Conservation (phyloP, 176 grass and related monocot genomes). For the Avena sativa region DNA sequence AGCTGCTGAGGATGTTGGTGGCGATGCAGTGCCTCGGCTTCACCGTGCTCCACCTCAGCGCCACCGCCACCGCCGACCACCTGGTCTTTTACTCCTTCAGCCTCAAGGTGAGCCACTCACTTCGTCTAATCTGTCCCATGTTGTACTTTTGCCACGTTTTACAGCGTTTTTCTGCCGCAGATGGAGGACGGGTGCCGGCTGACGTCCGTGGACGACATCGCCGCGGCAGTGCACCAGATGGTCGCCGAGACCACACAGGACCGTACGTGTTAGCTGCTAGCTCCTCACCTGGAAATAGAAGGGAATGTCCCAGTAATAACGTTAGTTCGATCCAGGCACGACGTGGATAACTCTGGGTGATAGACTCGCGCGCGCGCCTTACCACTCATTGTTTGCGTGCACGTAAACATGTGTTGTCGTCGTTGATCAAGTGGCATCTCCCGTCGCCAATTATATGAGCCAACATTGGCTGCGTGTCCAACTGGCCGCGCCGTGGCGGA, state of each 20-base stretch:
- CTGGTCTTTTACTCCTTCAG: conserved; percentile 56
- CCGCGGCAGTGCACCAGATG: conserved; percentile 71
- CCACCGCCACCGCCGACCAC: conserved; percentile 49
- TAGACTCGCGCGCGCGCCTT: no score
- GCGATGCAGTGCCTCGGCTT: conserved; percentile 55
- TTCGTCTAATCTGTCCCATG: no score
- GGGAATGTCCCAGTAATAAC: neutral
- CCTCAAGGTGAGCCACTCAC: conserved; percentile 44
- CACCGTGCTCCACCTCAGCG: conserved; percentile 68
- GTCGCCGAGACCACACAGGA: conserved; percentile 53
- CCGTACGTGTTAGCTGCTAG: neutral
- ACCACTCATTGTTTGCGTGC: conserved; percentile 47
- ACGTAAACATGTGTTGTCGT: conserved; percentile 41
- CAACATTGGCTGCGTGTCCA: conserved; percentile 23
- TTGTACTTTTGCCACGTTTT: no score
- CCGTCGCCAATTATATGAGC: conserved; percentile 31
- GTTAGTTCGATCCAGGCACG: conserved; percentile 19
- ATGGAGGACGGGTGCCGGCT: conserved; percentile 73
- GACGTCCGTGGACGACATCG: conserved; percentile 74
- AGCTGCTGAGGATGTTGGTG: conserved; percentile 68
- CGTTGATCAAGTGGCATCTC: neutral
- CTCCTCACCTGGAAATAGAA: neutral
- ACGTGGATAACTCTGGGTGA: neutral
- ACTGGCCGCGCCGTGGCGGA: conserved; percentile 16
- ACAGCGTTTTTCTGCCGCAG: conserved; percentile 38